Percentiles rank a stretch among this genome's conserved stretches.
phyloP scores from a whole-genome alignment of 495 filamentous ascomycete species.

The Xylaria intraflava region DNA sequence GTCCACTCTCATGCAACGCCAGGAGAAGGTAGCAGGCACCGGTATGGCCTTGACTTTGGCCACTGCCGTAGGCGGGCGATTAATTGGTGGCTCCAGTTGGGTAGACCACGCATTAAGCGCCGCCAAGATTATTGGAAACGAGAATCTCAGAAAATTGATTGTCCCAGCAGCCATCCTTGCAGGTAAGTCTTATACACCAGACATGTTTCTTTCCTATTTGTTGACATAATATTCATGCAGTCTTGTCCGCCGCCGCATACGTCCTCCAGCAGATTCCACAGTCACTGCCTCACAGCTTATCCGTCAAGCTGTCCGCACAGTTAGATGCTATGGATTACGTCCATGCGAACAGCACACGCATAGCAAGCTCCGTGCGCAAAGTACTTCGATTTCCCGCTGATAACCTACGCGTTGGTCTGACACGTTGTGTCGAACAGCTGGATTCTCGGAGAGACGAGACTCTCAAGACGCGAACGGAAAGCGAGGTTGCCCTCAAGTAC shows the following conservation, averaged over 20 bases:
- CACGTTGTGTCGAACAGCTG: conserved; percentile 76
- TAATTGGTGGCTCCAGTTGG: conserved; percentile 80
- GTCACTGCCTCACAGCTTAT: conserved; percentile 81
- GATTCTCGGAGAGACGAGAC: conserved; percentile 71
- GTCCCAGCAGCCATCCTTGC: conserved; percentile 70
- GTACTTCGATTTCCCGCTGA: conserved; percentile 80
- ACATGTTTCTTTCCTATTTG: background rate
- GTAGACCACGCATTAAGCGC: conserved; percentile 79
- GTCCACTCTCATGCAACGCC: conserved; percentile 69
- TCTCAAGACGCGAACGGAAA: conserved; percentile 64
- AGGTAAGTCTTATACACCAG: conserved; percentile 50
- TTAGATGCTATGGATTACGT: conserved; percentile 83
- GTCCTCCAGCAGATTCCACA: conserved; percentile 77
- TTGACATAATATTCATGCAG: conserved; percentile 41
- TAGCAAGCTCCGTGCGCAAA: conserved; percentile 75
- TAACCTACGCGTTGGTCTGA: conserved; percentile 69
- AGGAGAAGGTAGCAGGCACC: conserved; percentile 90
- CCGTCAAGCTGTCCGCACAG: conserved; percentile 70
- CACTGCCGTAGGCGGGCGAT: conserved; percentile 73
- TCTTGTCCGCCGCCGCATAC: conserved; percentile 65
- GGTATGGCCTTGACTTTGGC: conserved; percentile 89
- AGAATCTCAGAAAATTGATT: conserved; percentile 74
- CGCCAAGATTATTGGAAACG: conserved; percentile 71
- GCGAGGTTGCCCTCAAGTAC: conserved; percentile 72
- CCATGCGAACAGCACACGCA: conserved; percentile 77